Percentiles rank a stretch among this genome's conserved stretches.
Evolutionary conservation across 345 rosid species (phyloP).

Genomic region (Rhizophora apiculata): DNA sequence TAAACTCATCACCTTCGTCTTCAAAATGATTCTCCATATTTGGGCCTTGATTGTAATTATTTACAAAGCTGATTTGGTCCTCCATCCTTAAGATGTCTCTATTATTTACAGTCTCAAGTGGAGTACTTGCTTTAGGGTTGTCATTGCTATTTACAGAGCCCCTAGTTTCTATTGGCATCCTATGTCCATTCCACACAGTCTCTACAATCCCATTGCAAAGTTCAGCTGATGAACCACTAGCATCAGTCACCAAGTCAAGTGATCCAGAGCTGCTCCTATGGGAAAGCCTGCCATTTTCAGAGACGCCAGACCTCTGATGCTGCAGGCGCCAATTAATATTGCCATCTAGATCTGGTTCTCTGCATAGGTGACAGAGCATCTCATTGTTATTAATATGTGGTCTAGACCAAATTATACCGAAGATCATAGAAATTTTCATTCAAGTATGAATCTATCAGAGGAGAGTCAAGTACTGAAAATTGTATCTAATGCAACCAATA

Average conservation of each 20-base stretch:
- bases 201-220: constrained; percentile 30
- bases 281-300: constrained; percentile 36
- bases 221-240: constrained; percentile 25
- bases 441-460: neutral
- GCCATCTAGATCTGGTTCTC: constrained; percentile 34
- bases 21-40: constrained; percentile 51
- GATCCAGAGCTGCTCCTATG: constrained; percentile 35
- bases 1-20: constrained; percentile 51
- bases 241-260: constrained; percentile 32
- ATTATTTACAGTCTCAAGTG: constrained; percentile 54
- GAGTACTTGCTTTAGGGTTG: constrained; percentile 26
- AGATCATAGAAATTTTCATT: neutral
- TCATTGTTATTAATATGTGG: neutral
- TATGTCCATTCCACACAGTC: constrained; percentile 32
- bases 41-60: constrained; percentile 43
- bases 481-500: no score
- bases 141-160: constrained; percentile 45
- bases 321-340: constrained; percentile 29
- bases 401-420: no score
- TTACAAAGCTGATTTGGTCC: constrained; percentile 55
- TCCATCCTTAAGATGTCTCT: constrained; percentile 46
- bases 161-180: constrained; percentile 32
- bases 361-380: constrained; percentile 14
- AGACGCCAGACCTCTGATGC: constrained; percentile 34
- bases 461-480: no score